Conservation (phyloP, 371 early-diverging fungal genomes). For the Mortierella sp. region DNA sequence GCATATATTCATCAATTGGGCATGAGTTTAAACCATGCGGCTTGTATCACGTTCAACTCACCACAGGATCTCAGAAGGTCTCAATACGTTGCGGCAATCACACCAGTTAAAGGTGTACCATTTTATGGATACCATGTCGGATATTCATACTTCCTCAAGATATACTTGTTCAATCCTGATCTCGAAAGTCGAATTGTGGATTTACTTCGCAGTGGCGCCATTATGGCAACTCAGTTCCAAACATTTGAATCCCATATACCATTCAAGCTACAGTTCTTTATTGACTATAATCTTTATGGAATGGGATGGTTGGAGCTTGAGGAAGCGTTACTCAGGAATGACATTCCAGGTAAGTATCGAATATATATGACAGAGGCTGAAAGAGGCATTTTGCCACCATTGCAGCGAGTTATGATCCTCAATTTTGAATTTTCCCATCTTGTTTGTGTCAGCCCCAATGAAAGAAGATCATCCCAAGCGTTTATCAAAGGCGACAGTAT, state of each 20-base stretch:
- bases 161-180: constrained; percentile 76
- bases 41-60: constrained; percentile 62
- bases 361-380: background rate
- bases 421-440: background rate
- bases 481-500: constrained; percentile 29
- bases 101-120: constrained; percentile 80
- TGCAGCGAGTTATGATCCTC: background rate
- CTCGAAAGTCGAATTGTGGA: constrained; percentile 68
- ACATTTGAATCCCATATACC: constrained; percentile 91
- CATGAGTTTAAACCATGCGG: constrained; percentile 78
- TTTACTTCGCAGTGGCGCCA: constrained; percentile 78
- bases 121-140: constrained; percentile 89
- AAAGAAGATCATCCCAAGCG: constrained; percentile 35
- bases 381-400: background rate
- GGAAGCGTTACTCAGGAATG: constrained; percentile 50
- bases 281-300: constrained; percentile 94
- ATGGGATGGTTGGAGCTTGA: constrained; percentile 83
- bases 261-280: constrained; percentile 90
- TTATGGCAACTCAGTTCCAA: constrained; percentile 74
- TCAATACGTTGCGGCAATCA: constrained; percentile 75
- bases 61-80: constrained; percentile 52
- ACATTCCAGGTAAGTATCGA: constrained; percentile 48
- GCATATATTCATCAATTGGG: constrained; percentile 73
- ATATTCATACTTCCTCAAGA: constrained; percentile 80
- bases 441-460: constrained; percentile 5